Conservation (phyloP, 2,329 filamentous ascomycete genomes). For the Periconia digitata region DNA sequence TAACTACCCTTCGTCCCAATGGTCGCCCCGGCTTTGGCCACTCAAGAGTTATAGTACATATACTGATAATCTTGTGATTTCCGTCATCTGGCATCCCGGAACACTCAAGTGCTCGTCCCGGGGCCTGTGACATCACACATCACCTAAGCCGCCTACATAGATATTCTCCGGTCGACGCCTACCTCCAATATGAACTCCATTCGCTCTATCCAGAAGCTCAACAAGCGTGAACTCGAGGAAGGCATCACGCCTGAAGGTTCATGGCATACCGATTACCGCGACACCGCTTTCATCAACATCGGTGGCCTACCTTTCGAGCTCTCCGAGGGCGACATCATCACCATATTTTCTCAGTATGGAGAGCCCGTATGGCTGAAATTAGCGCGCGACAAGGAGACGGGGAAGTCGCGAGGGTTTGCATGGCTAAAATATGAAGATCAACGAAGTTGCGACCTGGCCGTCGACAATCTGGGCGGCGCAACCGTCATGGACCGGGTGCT, state of each 20-base stretch:
- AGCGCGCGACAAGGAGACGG: constrained; percentile 91
- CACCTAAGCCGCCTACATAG: not conserved
- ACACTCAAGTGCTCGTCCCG: too few relatives aligned
- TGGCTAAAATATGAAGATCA: constrained; percentile 99
- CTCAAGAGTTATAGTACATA: too few relatives aligned
- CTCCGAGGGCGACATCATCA: constrained; percentile 92
- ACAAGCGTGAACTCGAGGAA: constrained; percentile 90
- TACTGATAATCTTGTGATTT: too few relatives aligned
- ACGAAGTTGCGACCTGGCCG: constrained; percentile 89
- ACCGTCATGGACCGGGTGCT: constrained; percentile 78
- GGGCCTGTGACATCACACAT: too few relatives aligned
- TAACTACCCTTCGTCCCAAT: not conserved
- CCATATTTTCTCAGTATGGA: constrained; percentile 96
- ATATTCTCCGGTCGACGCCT: not conserved
- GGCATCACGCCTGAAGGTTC: constrained; percentile 83
- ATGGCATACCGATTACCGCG: constrained; percentile 97
- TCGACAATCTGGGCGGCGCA: constrained; percentile 91
- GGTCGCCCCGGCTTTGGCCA: too few relatives aligned
- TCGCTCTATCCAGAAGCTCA: constrained; percentile 86
- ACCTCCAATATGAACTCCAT: constrained; percentile 80
- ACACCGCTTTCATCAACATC: constrained; percentile 95
- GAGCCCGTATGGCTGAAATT: constrained; percentile 94
- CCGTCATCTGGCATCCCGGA: too few relatives aligned
- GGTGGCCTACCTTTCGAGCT: constrained; percentile 91
- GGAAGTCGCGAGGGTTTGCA: constrained; percentile 90